These are phyloP conservation scores for Aspergillus luchuensis DNA, from an alignment of 2,329 filamentous ascomycete species.

Conservation along the genomic window DNA sequence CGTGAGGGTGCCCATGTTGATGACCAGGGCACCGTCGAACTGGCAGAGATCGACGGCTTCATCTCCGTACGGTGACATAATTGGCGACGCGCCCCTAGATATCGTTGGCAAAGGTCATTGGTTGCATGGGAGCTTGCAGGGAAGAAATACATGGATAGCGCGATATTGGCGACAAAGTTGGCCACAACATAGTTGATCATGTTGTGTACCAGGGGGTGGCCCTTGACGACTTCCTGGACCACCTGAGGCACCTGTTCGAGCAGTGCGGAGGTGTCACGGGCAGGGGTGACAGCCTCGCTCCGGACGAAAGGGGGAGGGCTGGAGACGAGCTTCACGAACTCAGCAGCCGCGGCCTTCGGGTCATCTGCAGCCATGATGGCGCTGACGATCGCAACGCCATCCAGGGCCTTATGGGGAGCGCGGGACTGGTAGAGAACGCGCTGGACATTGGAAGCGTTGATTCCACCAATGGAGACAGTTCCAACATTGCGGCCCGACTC, in stretches of 20 bases:
- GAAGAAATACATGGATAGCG: conserved; percentile 63
- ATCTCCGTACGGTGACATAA: conserved; percentile 86
- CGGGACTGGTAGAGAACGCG: conserved; percentile 72
- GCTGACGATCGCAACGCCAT: conserved; percentile 86
- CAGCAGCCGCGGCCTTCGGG: conserved; percentile 63
- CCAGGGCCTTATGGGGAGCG: conserved; percentile 60
- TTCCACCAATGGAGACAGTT: conserved; percentile 81
- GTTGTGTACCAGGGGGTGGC: conserved; percentile 81
- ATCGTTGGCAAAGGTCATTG: conserved; percentile 18
- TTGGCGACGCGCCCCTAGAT: conserved; percentile 73
- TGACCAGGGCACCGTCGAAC: conserved; percentile 75
- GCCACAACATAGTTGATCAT: conserved; percentile 98
- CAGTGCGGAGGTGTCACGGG: conserved; percentile 32
- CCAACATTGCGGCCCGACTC: conserved; percentile 44
- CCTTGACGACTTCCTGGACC: conserved; percentile 62
- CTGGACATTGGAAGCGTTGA: conserved; percentile 75
- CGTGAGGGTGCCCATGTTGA: conserved; percentile 94
- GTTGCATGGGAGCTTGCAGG: background rate
- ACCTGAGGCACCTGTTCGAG: conserved; percentile 47
- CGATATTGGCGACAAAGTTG: conserved; percentile 91
- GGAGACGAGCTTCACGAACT: conserved; percentile 61
- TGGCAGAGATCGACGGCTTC: conserved; percentile 80
- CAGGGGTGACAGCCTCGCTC: conserved; percentile 29
- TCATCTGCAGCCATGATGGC: conserved; percentile 76
- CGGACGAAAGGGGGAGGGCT: conserved; percentile 38